Base-by-base conservation (phyloP, 805 yeast species). In the Wickerhamiella kurtzmanii region DNA sequence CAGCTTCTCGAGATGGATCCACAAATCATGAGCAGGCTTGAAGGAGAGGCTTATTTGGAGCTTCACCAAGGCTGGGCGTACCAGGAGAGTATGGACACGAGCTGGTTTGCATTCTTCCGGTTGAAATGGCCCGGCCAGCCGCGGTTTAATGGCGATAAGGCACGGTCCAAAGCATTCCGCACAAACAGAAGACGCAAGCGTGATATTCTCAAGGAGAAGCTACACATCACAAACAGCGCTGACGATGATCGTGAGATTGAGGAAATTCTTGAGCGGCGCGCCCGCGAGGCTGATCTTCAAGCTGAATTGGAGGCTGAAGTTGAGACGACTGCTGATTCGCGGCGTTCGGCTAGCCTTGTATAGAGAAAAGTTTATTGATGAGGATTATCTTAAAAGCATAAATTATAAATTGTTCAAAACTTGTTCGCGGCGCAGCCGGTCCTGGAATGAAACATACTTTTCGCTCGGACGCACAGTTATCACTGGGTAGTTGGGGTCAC, bases 1-100 rank as follows among this genome's bases (percentile, higher is more conserved):
- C 86, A 82, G 54, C 68, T 76, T 16, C 70, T 83, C 47, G 98
- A 92, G 62, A 76, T 76, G 57, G 82, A 79, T 56, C 64, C 74
- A 16, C 75, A 70, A 11, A 67, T 88, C 57, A 72, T 92, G 55
- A 74, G 75, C 52, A 70, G 74, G 38, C 71, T 92, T 56, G 97
- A 92, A 61, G 62, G 74, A 22, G 80, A 73, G 38, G 80, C 96
- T 0, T 80, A 71, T 56, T 69, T 69, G 22, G 94, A 87, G 52
- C 70, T 92, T 62, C 67, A 72, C 44, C 92, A 83, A 60, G 80
- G 59, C n/a, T 56, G 61, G 60, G 59, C 50, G 28, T 54, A 65
- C 25, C 72, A 67, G 54, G 73, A 67, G 6, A 70, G 80, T 53
- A 64, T 78, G 41, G 68, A 83, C 48, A 94, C 94, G 1, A 79